Evolutionary conservation across 371 early-diverging fungal species (phyloP), one percentile per base, ranked within the genome.

Genomic region (Dichotomocladium elegans): DNA sequence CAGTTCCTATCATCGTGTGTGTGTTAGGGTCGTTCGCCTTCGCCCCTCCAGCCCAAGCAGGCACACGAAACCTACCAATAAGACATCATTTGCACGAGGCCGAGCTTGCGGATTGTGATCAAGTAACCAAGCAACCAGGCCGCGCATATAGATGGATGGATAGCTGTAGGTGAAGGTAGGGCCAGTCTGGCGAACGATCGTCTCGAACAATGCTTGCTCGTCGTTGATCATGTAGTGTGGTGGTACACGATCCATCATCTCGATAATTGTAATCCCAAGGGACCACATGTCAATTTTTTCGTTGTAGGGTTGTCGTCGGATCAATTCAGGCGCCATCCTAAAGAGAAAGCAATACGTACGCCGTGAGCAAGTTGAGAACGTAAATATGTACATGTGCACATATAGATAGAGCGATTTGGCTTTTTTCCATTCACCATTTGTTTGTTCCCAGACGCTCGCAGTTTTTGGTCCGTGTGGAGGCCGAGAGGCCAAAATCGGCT

Each of bases 241-340:
- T 26, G 77, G 77, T 3, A 76, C 77, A n/a, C 77, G 66, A 48
- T 76, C 77, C 77, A 76, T 76, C 77, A 76, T 76, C 60, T 76
- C 77, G 53, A 76, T 76, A 28, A 76, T 61, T 35, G 77, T 70
- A 27, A 99, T 92, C n/a, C 99, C 99, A 29, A 99, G 71, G 28
- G 95, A 91, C 99, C 99, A 99, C 64, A 98, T 73, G 69, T 99
- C 99, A 12, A 99, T 94, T 22, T 83, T 82, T 35, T 83, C 84
- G 48, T 82, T 83, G 72, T 99, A 94, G 45, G 82, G 85, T 50
- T 86, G 79, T 29, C 93, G 91, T 58, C 90, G 89, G 24, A 95
- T 90, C 83, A 99, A 94, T 76, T 95, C 96, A 47, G 90, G 94
- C 6, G 95, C 91, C 64, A 99, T 79, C 70, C 98, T 66, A 44